Base-by-base conservation (phyloP, 2,329 filamentous ascomycete species). In the Aspergillus latus region DNA sequence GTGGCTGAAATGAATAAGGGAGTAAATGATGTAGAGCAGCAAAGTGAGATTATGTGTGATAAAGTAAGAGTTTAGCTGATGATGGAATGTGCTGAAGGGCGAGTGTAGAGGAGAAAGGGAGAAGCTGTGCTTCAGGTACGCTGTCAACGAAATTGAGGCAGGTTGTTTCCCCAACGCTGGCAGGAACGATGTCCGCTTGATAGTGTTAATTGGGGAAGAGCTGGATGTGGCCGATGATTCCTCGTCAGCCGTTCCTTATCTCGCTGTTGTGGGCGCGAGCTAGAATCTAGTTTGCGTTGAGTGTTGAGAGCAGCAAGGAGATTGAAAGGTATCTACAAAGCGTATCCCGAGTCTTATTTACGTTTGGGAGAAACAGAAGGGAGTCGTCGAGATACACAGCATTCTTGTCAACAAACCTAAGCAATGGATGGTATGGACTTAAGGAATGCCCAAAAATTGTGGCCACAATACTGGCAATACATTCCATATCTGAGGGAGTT, bases 401-500 rank as follows among this genome's bases (percentile, higher is more conserved):
- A 59, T 59, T 59, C 57, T 43, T 57, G 49, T 49, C 49, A 52
- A 49, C 54, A 52, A 52, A 34, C 37, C 39, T 16, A 39, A 43
- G 42, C 34, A 46, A 48, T 42, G 37, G 37, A 11, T 55, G 48
- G 37, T 29, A 51, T 49, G 50, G 43, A 56, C 42, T 4, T 42
- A 29, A 32, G 37, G 46, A 57, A 56, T 49, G 49, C 32, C 43
- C 37, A n/a, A 37, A 42, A 29, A 11, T 16, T 42, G 48, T 30
- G 21, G 11, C 16, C 21, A 32, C 16, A 32, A 32, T 5, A 16
- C 28, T 26, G 21, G 26, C 5, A 21, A 32, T 16, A 26, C 50
- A 52, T 52, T 52, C 50, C 50, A 46, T 15, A 26, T 4, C 28
- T 7, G 10, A 29, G 7, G 6, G 11, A 42, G 8, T 42, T 7